Evolutionary conservation across 2,329 filamentous ascomycete species (phyloP), one percentile per base, ranked within the genome.

Genomic region (Colletotrichum trifolii): DNA sequence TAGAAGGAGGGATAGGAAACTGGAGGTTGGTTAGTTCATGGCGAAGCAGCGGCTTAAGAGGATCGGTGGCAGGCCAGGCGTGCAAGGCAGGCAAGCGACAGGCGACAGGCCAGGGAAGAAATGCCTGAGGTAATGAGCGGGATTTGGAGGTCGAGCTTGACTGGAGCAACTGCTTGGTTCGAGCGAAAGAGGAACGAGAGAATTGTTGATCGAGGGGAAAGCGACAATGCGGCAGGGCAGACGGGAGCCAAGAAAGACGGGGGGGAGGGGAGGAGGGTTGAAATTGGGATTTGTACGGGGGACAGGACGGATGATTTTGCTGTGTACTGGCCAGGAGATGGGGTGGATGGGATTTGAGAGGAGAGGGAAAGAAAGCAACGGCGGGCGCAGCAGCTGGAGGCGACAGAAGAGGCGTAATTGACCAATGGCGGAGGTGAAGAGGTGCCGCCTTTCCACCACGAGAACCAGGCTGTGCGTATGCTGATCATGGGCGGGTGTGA

Each of bases 251-350:
- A 59, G 60, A 47, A 58, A 53, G 54, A 59, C 54, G 25, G 54
- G 45, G 60, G 36, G 38, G 34, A 48, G 53, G 10, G 50, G 38
- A 48, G 35, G 35, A 59, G 56, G 61, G 56, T 60, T 64, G 38
- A 17, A 54, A 64, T 64, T 58, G 55, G 61, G 50, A 60, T 64
- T 64, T 60, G 56, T 54, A 64, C 61, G 43, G 61, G 60, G 60
- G 48, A n/a, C 17, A 17, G 15, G 36, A 60, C 60, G 43, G 55
- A 45, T 25, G 25, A 25, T 25, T 25, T 25, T 25, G 25, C 25
- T 4, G 25, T 25, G 25, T 4, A 25, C 25, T 25, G 25, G 4
- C 25, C 25, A 25, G 25, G 25, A 25, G 25, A 25, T 25, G 25
- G 25, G 25, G 25, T 25, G 25, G 25, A 25, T 4, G 25, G 25